These are phyloP conservation scores for Debaryomyces prosopidis DNA, from an alignment of 805 yeast species.

Conservation along the genomic window DNA sequence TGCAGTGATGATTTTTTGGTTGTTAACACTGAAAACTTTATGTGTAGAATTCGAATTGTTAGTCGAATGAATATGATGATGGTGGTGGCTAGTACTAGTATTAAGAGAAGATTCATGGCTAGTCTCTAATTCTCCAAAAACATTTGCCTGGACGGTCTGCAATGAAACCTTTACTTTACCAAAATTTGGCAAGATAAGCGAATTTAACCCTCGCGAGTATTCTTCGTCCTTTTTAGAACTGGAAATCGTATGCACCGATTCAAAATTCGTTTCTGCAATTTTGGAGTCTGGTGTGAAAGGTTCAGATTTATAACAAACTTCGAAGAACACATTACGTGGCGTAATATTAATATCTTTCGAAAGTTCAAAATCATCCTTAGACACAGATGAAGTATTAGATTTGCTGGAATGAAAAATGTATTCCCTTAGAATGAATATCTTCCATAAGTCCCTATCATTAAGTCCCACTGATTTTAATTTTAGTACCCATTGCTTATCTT, in stretches of 20 bases:
- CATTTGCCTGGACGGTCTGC: conserved; percentile 42
- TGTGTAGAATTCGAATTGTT: conserved; percentile 25
- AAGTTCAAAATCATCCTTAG: conserved; percentile 3
- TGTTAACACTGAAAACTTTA: conserved; percentile 33
- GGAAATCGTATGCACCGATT: conserved; percentile 3
- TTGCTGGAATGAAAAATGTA: conserved; percentile 63
- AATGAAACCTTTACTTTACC: conserved; percentile 35
- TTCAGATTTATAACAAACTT: conserved; percentile 38
- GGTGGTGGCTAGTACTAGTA: conserved; percentile 5
- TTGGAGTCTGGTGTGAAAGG: conserved; percentile 20
- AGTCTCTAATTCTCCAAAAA: conserved; percentile 45
- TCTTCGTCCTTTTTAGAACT: conserved; percentile 5
- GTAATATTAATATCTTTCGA: conserved; percentile 12
- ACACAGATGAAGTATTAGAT: conserved; percentile 1
- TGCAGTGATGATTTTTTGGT: conserved; percentile 31
- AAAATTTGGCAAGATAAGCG: conserved; percentile 30
- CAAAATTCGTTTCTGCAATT: conserved; percentile 21
- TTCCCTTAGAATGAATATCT: conserved; percentile 66
- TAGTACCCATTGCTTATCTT: conserved; percentile 73
- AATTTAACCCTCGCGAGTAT: conserved; percentile 8
- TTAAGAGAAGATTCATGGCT: conserved; percentile 18
- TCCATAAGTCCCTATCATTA: conserved; percentile 76
- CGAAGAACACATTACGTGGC: conserved; percentile 40
- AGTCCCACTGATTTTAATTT: conserved; percentile 74
- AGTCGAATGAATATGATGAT: conserved; percentile 14